Evolutionary conservation across 306 rosid species (phyloP).

Genomic region (Dryas octopetala): DNA sequence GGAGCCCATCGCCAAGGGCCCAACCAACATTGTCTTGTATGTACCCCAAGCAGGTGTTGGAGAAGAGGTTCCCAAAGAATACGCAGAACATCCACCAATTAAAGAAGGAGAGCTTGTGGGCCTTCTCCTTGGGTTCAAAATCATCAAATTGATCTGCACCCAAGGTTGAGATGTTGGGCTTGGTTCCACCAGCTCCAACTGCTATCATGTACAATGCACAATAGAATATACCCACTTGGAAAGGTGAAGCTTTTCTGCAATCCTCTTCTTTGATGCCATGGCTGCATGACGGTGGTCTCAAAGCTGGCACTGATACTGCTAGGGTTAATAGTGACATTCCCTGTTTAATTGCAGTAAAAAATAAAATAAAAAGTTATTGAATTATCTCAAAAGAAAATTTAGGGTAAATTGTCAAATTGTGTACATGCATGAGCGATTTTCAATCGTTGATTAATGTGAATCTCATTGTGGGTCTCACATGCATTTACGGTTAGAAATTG

Average conservation of each 20-base stretch:
- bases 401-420: no score
- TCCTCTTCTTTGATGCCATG: constrained; percentile 14
- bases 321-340: constrained; percentile 67
- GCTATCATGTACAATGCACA: constrained; percentile 59
- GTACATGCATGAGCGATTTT: no score
- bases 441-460: no score
- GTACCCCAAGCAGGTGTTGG: constrained; percentile 56
- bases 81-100: constrained; percentile 69
- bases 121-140: constrained; percentile 54
- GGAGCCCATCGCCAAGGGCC: constrained; percentile 69
- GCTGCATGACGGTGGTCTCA: constrained; percentile 59
- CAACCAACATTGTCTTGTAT: constrained; percentile 67
- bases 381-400: no score
- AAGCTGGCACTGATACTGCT: constrained; percentile 51
- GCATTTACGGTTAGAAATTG: no score
- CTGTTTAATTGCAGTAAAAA: constrained; percentile 19
- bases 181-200: constrained; percentile 68
- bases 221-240: constrained; percentile 55
- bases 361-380: no score
- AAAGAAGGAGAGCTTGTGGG: constrained; percentile 56
- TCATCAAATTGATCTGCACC: constrained; percentile 81
- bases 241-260: constrained; percentile 44
- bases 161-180: constrained; percentile 69
- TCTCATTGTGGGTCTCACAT: no score
- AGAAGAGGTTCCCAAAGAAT: constrained; percentile 50